Evolutionary conservation across 805 yeast species (phyloP).

Genomic region (Cyberlindnera saturnus): DNA sequence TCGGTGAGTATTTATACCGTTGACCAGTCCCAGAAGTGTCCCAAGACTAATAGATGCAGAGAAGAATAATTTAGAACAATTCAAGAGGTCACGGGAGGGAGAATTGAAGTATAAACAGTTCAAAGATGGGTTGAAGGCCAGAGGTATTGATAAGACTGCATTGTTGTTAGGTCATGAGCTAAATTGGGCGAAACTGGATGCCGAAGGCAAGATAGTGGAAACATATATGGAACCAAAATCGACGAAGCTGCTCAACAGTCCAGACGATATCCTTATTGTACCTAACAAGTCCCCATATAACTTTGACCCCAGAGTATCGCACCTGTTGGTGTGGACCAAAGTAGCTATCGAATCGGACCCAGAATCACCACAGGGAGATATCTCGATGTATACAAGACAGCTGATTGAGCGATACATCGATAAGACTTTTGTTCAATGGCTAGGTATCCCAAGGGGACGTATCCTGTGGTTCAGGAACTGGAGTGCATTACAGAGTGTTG

Average conservation of each 20-base stretch:
- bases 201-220: background rate
- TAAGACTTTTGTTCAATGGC: slow-evolving; percentile 32
- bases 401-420: slow-evolving; percentile 45
- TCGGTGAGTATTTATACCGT: no score
- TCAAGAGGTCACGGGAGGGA: background rate
- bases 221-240: background rate
- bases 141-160: background rate
- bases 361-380: slow-evolving; percentile 44
- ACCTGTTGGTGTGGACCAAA: slow-evolving; percentile 66
- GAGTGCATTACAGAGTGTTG: slow-evolving; percentile 62
- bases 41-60: background rate
- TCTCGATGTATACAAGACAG: slow-evolving; percentile 30
- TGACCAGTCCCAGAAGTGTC: no score
- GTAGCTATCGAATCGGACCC: slow-evolving; percentile 36
- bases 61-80: background rate
- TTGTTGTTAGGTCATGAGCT: background rate
- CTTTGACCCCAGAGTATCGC: slow-evolving; percentile 44
- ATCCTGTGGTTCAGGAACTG: slow-evolving; percentile 65
- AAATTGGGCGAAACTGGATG: background rate
- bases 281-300: slow-evolving; percentile 63
- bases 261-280: background rate
- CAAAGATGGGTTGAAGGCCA: background rate
- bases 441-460: slow-evolving; percentile 30
- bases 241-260: background rate
- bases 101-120: background rate